These are phyloP conservation scores for Amanita molliuscula DNA, from an alignment of 768 basidiomycete genomes.

Conservation along the genomic window DNA sequence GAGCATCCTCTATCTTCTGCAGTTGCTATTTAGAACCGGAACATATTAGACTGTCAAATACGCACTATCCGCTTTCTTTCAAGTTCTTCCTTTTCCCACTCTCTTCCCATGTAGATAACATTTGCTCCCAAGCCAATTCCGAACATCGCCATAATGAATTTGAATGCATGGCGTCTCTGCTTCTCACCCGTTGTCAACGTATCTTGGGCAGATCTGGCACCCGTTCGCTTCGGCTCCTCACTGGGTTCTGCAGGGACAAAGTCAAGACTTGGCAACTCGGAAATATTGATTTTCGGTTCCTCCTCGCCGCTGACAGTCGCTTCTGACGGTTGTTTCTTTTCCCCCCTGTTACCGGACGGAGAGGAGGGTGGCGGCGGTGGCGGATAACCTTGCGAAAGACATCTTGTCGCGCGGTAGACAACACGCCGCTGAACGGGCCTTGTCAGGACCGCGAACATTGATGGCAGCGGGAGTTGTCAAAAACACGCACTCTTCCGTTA, in stretches of 20 bases:
- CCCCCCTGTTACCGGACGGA: neutral
- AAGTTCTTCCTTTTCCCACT: slow-evolving; percentile 71
- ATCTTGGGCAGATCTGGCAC: slow-evolving; percentile 70
- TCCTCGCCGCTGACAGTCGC: neutral
- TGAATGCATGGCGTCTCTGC: slow-evolving; percentile 44
- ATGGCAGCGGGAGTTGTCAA: slow-evolving; percentile 3
- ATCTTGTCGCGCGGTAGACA: slow-evolving; percentile 22
- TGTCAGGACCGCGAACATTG: slow-evolving; percentile 16
- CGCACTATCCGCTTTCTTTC: slow-evolving; percentile 52
- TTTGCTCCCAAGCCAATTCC: slow-evolving; percentile 46
- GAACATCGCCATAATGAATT: slow-evolving; percentile 44
- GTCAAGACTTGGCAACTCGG: slow-evolving; percentile 43
- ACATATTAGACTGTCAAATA: neutral
- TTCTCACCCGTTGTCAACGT: slow-evolving; percentile 73
- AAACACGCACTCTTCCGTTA: neutral
- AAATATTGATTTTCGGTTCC: neutral
- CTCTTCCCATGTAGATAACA: slow-evolving; percentile 60
- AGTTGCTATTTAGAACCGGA: slow-evolving; percentile 1
- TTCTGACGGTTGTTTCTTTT: neutral
- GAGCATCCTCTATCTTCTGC: slow-evolving; percentile 50
- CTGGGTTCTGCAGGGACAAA: slow-evolving; percentile 45
- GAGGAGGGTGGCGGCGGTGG: slow-evolving; percentile 13
- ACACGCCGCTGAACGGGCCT: slow-evolving; percentile 25
- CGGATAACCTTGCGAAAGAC: slow-evolving; percentile 21
- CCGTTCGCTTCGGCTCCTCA: slow-evolving; percentile 44